Evolutionary conservation across 2,329 filamentous ascomycete species (phyloP).

Genomic region (Mollisiaceae sp.): DNA sequence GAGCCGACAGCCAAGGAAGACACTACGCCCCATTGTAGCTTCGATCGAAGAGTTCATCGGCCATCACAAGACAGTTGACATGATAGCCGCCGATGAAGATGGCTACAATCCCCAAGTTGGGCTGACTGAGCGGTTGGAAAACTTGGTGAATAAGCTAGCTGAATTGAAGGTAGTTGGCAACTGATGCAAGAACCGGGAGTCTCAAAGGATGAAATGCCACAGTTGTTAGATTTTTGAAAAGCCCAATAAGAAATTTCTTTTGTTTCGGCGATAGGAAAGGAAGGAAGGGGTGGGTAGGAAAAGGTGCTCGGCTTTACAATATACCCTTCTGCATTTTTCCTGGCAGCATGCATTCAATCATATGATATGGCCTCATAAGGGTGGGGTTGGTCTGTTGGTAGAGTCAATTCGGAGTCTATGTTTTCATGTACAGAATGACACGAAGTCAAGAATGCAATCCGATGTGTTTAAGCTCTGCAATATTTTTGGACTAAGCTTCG

Average conservation of each 20-base stretch:
- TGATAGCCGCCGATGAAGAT: conserved; percentile 48
- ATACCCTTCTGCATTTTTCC: conserved; percentile 2
- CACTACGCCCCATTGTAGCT: conserved; percentile 55
- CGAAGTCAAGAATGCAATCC: too few relatives aligned
- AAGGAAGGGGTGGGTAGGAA: neutral
- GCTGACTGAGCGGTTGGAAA: conserved; percentile 46
- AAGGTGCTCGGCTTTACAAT: neutral
- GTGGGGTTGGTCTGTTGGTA: neutral
- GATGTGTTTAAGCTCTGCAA: too few relatives aligned
- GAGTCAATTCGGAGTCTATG: neutral
- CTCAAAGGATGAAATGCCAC: neutral
- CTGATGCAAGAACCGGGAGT: neutral
- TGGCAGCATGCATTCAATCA: neutral
- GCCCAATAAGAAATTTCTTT: neutral
- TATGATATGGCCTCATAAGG: neutral
- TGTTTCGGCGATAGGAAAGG: neutral
- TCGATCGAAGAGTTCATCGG: conserved; percentile 67
- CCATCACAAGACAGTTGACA: conserved; percentile 64
- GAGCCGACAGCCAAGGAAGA: conserved; percentile 50
- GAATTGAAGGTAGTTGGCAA: conserved; percentile 8
- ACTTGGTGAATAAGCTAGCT: conserved; percentile 32
- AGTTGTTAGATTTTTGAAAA: neutral
- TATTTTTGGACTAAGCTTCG: too few relatives aligned
- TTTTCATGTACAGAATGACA: neutral
- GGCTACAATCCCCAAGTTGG: conserved; percentile 51